Conservation (phyloP, 306 rosid species). For the Dalbergia cochinchinensis region DNA sequence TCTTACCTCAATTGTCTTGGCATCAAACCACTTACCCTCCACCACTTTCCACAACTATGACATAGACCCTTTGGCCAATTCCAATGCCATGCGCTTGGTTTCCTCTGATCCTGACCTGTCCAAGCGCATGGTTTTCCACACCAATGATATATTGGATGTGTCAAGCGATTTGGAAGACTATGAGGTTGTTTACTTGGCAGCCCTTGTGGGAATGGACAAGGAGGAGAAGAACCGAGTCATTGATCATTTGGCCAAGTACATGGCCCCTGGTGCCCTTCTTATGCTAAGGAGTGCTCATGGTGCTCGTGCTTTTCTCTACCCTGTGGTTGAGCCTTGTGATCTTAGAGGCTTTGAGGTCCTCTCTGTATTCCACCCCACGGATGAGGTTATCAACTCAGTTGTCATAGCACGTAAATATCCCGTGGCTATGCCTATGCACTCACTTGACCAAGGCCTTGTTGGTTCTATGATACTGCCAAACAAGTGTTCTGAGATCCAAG, state of each 20-base stretch:
- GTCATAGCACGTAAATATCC: conserved; percentile 69
- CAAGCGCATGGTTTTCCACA: conserved; percentile 71
- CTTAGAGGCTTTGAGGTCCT: conserved; percentile 80
- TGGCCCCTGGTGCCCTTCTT: conserved; percentile 76
- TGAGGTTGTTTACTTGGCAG: conserved; percentile 86
- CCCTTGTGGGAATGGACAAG: conserved; percentile 87
- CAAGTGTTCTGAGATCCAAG: conserved; percentile 73
- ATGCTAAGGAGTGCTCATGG: conserved; percentile 94
- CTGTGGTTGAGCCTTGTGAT: conserved; percentile 74
- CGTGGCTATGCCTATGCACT: conserved; percentile 41
- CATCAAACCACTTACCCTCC: conserved; percentile 66
- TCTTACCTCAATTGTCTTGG: conserved; percentile 81
- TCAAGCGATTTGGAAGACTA: conserved; percentile 53
- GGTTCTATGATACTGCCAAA: conserved; percentile 52
- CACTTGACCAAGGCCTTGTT: conserved; percentile 55
- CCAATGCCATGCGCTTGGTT: conserved; percentile 62
- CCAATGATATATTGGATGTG: conserved; percentile 70
- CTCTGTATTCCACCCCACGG: conserved; percentile 78
- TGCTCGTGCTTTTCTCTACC: conserved; percentile 88
- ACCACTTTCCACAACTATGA: conserved; percentile 82
- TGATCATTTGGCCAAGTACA: conserved; percentile 65
- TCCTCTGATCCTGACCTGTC: conserved; percentile 68
- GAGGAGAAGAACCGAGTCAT: conserved; percentile 64
- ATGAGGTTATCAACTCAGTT: conserved; percentile 83
- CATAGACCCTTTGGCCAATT: conserved; percentile 72